A percentile compares a stretch with the other conserved stretches of the same genome.
Evolutionary conservation across 192 early-diverging fungal genomes (phyloP).

Genomic region (Funneliformis geosporum): DNA sequence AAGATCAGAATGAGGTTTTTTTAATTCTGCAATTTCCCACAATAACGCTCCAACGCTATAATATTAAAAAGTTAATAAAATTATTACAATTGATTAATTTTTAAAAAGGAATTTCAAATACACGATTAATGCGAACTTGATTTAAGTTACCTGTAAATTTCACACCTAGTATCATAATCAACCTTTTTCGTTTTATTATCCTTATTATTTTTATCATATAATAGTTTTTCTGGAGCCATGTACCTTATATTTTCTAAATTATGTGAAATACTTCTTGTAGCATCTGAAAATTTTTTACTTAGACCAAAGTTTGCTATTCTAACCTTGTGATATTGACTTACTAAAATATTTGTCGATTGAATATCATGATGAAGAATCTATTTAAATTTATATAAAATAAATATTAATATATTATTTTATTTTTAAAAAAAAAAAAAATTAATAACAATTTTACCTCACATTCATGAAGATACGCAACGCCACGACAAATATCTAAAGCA

Average conservation of each 20-base stretch:
- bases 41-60: conserved; percentile 11
- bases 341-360: background rate
- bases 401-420: background rate
- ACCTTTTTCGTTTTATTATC: background rate
- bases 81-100: background rate
- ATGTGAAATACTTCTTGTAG: background rate
- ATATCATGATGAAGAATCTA: conserved; percentile 30
- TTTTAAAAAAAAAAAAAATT: background rate
- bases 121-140: too few relatives aligned
- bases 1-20: background rate
- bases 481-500: conserved; percentile 41
- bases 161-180: background rate
- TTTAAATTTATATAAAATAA: too few relatives aligned
- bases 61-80: background rate
- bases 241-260: conserved; percentile 13
- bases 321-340: background rate
- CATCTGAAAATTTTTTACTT: background rate
- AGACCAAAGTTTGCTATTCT: conserved; percentile 19
- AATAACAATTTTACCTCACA: background rate
- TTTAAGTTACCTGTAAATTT: conserved; percentile 22
- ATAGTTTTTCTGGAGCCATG: conserved; percentile 12
- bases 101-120: background rate
- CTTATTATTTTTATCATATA: too few relatives aligned
- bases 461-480: conserved; percentile 40
- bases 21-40: conserved; percentile 20